Evolutionary conservation across 2,329 filamentous ascomycete genomes (phyloP).

Genomic region (Aaosphaeria arxii): DNA sequence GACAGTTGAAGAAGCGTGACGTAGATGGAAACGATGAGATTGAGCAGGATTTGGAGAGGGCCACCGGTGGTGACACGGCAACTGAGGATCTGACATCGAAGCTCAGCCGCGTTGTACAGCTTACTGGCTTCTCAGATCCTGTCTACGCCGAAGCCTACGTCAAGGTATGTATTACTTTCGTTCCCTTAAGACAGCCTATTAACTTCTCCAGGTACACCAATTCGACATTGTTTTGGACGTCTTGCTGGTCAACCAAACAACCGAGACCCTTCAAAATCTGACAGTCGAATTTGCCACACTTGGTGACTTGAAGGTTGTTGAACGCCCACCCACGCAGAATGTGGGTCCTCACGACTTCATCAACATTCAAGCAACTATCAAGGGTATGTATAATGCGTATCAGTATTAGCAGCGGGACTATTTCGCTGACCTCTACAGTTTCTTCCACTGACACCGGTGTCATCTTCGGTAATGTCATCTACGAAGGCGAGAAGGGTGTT

Average conservation of each 20-base stretch:
- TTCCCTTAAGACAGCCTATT: background rate
- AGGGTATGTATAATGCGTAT: conserved; percentile 67
- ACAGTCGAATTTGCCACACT: conserved; percentile 98
- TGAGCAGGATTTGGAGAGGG: conserved; percentile 86
- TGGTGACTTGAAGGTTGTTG: conserved; percentile 95
- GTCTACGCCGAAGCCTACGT: conserved; percentile 99
- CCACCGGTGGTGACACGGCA: conserved; percentile 82
- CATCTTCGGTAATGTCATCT: conserved; percentile 98
- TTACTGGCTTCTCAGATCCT: conserved; percentile 96
- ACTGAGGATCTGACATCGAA: conserved; percentile 89
- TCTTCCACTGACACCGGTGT: conserved; percentile 97
- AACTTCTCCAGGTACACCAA: conserved; percentile 64
- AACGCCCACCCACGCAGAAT: conserved; percentile 94
- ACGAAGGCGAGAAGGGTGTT: conserved; percentile 70
- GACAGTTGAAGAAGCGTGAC: conserved; percentile 85
- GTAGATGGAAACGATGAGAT: conserved; percentile 80
- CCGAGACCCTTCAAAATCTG: conserved; percentile 92
- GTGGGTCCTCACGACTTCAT: conserved; percentile 93
- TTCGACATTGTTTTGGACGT: conserved; percentile 98
- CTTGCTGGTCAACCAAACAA: conserved; percentile 93
- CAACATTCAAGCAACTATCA: conserved; percentile 98
- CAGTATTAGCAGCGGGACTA: background rate
- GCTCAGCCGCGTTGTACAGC: conserved; percentile 90
- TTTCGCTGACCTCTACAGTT: conserved; percentile 48
- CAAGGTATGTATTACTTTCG: conserved; percentile 53